These are phyloP conservation scores for Monilinia fructicola DNA, from an alignment of 2,329 filamentous ascomycete species.

Conservation along the genomic window DNA sequence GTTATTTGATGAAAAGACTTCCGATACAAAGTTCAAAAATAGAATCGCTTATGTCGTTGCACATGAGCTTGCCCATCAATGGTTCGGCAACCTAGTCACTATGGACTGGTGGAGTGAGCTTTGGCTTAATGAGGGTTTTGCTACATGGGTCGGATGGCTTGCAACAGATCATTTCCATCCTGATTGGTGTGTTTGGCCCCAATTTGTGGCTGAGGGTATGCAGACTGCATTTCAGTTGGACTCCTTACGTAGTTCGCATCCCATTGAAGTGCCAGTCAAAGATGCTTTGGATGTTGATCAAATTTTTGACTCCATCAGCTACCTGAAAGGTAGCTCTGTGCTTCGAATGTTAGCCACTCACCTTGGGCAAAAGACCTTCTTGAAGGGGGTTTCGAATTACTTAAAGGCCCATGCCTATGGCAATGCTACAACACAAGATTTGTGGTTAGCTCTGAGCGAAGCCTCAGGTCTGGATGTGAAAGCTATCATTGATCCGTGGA, in stretches of 20 bases:
- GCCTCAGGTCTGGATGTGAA: constrained; percentile 86
- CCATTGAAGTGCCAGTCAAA: constrained; percentile 91
- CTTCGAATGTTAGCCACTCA: constrained; percentile 95
- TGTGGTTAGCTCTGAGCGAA: constrained; percentile 86
- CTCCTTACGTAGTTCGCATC: constrained; percentile 85
- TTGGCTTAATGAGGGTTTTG: constrained; percentile 95
- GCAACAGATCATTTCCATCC: constrained; percentile 81
- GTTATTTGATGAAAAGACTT: constrained; percentile 91
- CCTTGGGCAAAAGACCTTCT: constrained; percentile 82
- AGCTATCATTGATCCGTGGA: constrained; percentile 90
- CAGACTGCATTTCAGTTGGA: constrained; percentile 90
- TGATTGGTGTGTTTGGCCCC: constrained; percentile 96
- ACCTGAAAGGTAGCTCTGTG: constrained; percentile 92
- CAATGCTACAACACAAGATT: constrained; percentile 85
- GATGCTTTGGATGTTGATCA: constrained; percentile 96
- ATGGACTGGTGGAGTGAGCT: constrained; percentile 97
- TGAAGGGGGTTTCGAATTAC: constrained; percentile 87
- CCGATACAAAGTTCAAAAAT: constrained; percentile 88
- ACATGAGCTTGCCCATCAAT: constrained; percentile 95
- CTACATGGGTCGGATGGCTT: constrained; percentile 93
- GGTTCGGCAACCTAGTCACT: constrained; percentile 93
- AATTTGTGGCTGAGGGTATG: constrained; percentile 94
- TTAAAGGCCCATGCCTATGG: constrained; percentile 84
- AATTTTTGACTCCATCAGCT: constrained; percentile 96
- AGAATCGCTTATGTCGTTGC: constrained; percentile 95